Percentiles rank a stretch among this genome's conserved stretches.
Conservation (phyloP, 2,329 filamentous ascomycete species). For the Fusarium subtropicale region DNA sequence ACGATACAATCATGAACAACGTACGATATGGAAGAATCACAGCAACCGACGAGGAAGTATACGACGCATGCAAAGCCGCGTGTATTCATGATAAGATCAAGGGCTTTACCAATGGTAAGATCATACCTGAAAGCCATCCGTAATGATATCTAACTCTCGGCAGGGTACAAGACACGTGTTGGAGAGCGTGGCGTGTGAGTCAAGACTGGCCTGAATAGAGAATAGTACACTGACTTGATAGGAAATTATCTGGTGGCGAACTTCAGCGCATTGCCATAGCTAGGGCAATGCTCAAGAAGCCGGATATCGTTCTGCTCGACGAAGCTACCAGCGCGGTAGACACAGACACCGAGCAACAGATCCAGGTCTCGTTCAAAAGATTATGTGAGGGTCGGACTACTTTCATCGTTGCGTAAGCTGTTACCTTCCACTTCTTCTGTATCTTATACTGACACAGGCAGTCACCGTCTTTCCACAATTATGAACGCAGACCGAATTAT, state of each 20-base stretch:
- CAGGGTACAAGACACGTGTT: slow-evolving; percentile 63
- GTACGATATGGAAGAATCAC: slow-evolving; percentile 66
- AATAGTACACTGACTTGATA: slow-evolving; percentile 45
- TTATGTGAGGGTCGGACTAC: slow-evolving; percentile 72
- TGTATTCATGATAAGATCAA: slow-evolving; percentile 69
- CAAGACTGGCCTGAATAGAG: neutral
- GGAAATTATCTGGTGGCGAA: slow-evolving; percentile 74
- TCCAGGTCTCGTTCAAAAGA: slow-evolving; percentile 69
- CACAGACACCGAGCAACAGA: slow-evolving; percentile 74
- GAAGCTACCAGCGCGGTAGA: slow-evolving; percentile 84
- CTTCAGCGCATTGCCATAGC: slow-evolving; percentile 75
- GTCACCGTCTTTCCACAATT: slow-evolving; percentile 76
- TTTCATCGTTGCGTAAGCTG: slow-evolving; percentile 70
- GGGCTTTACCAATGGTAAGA: slow-evolving; percentile 62
- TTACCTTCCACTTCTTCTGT: too few relatives aligned
- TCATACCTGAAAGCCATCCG: too few relatives aligned
- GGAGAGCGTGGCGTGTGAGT: slow-evolving; percentile 63
- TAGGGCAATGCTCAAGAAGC: slow-evolving; percentile 77
- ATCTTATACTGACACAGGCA: slow-evolving; percentile 46
- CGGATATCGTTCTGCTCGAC: slow-evolving; percentile 80
- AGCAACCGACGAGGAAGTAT: slow-evolving; percentile 67
- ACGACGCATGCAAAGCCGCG: slow-evolving; percentile 65
- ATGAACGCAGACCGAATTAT: slow-evolving; percentile 76
- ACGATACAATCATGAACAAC: slow-evolving; percentile 70
- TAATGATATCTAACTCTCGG: slow-evolving; percentile 17